Base-by-base conservation (phyloP, 306 rosid genomes). In the Dicorynia guianensis region DNA sequence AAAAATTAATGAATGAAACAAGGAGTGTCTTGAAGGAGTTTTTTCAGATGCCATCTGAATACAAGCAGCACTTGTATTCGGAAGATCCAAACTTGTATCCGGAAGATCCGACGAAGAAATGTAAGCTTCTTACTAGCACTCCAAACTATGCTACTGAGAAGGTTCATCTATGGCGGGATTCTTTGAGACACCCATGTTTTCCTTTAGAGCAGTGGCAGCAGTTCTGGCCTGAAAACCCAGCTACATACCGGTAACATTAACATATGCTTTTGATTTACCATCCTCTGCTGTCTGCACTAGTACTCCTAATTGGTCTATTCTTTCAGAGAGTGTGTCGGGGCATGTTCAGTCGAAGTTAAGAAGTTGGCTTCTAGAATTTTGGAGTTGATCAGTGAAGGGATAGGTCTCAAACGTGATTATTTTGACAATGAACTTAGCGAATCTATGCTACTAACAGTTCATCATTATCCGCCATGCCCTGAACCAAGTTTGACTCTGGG, bases 401-500 rank as follows among this genome's bases (percentile, higher is more conserved):
- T 69, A 39, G 80, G 76, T 59, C 34, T 80, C 4, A 46, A 80
- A 18, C 0, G 10, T 69, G 77, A 50, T 11, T 82, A 61, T 68
- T 77, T 78, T 55, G 83, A 78, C 1, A 34, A 67, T 0, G 78
- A 74, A 48, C 74, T 82, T 13, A 55, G 70, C 9, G 77, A 63
- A 6, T 30, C 72, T 19, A 34, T 72, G 70, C 0, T 3, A 4
- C 2, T 72, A 3, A 0, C 13, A 12, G 33, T 63, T 7, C 58
- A 61, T 72, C 69, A 61, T 20, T 73, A 82, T 62, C 82, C 82
- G 8, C 11, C 52, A 6, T 77, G 82, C 12, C 86, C 86, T 2
- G 74, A 82, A 8, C 86, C 83, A 73, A 82, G 74, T 68, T 62
- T 82, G 19, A 39, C 80, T 14, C 19, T 78, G 1, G 86, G 86